Conservation (phyloP, 257 asterid species). For the Plantago major region DNA sequence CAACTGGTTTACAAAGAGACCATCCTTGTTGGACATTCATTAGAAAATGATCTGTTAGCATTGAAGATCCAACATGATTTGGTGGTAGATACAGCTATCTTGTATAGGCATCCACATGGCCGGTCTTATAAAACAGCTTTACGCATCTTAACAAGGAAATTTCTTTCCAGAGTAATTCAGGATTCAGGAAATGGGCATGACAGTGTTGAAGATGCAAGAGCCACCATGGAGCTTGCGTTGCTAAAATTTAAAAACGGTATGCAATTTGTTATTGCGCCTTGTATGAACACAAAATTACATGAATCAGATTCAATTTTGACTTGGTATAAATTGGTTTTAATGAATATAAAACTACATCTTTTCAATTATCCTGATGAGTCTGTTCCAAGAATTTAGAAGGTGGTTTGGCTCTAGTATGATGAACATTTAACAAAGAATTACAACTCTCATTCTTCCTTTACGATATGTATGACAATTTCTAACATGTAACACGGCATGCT, state of each 20-base stretch:
- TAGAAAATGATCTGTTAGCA: conserved; percentile 89
- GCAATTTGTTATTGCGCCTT: conserved; percentile 12
- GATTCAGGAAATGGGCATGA: conserved; percentile 90
- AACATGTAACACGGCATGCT: conserved; percentile 5
- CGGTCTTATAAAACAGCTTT: conserved; percentile 81
- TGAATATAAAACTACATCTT: too few species aligned
- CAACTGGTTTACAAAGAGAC: conserved; percentile 79
- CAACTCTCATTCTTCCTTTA: too few species aligned
- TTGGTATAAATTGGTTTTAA: background rate
- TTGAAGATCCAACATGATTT: conserved; percentile 69
- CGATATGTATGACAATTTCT: too few species aligned
- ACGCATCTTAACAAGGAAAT: conserved; percentile 71
- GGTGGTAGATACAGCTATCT: conserved; percentile 89
- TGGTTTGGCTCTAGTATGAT: too few species aligned
- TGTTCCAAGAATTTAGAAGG: too few species aligned
- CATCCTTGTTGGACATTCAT: conserved; percentile 86
- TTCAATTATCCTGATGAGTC: too few species aligned
- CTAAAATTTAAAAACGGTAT: conserved; percentile 63
- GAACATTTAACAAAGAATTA: too few species aligned
- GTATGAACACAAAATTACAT: background rate
- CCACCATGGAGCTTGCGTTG: conserved; percentile 80
- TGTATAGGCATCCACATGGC: conserved; percentile 87
- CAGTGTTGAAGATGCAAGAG: conserved; percentile 93
- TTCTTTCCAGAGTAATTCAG: conserved; percentile 80
- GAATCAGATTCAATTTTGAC: background rate